Conservation (phyloP, 495 filamentous ascomycete species). For the Aspergillus saccharolyticus region DNA sequence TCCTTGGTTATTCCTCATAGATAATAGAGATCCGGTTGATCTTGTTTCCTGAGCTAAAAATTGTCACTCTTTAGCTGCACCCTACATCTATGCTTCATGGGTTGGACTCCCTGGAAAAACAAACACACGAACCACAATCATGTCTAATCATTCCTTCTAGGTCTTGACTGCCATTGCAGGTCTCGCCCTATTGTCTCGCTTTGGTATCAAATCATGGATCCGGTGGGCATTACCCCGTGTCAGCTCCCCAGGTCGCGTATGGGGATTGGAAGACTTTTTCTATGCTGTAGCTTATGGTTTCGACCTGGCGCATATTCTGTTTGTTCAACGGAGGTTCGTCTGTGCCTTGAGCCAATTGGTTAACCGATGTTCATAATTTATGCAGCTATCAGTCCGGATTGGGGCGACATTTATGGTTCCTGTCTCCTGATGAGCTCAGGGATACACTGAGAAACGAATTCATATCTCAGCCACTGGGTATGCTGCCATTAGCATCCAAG, state of each 20-base stretch:
- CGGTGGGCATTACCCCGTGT: slow-evolving; percentile 33
- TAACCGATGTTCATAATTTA: not conserved
- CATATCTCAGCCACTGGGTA: slow-evolving; percentile 29
- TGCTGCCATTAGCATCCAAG: too few relatives aligned
- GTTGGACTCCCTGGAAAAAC: not conserved
- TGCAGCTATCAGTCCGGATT: slow-evolving; percentile 28
- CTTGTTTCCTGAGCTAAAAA: too few relatives aligned
- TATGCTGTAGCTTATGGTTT: slow-evolving; percentile 28
- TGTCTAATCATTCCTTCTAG: slow-evolving; percentile 8
- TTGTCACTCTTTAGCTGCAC: not conserved
- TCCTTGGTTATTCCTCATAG: too few relatives aligned
- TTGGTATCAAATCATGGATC: slow-evolving; percentile 31
- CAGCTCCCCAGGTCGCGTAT: slow-evolving; percentile 27
- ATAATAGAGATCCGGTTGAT: too few relatives aligned
- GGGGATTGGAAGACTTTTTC: slow-evolving; percentile 34
- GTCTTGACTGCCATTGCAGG: slow-evolving; percentile 28
- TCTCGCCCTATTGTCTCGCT: slow-evolving; percentile 26
- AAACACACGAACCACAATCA: not conserved
- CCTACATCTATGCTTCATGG: not conserved
- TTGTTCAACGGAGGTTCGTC: slow-evolving; percentile 29
- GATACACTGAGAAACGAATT: slow-evolving; percentile 31
- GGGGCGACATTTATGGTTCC: slow-evolving; percentile 30
- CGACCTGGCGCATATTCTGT: slow-evolving; percentile 30
- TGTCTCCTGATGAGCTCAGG: slow-evolving; percentile 17
- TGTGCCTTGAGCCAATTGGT: not conserved